Evolutionary conservation across 2,329 filamentous ascomycete genomes (phyloP).

Genomic region (Sphaerulina musiva): DNA sequence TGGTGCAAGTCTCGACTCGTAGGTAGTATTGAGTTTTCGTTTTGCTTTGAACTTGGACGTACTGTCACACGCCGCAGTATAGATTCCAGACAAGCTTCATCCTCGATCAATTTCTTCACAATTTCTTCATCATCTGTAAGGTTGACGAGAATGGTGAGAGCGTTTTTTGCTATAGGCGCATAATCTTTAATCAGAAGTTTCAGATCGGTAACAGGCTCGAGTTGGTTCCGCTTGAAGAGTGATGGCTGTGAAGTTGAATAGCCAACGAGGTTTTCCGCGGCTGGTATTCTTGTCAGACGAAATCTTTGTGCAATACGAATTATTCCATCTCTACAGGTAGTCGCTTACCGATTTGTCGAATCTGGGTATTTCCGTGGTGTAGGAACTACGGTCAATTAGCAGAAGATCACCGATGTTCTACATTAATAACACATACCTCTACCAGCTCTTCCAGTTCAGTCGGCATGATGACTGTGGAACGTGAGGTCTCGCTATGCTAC

Average conservation of each 20-base stretch:
- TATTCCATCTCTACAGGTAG: background rate
- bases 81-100: slow-evolving; percentile 73
- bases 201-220: slow-evolving; percentile 76
- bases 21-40: background rate
- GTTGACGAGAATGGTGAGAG: slow-evolving; percentile 83
- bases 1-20: background rate
- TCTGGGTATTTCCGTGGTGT: slow-evolving; percentile 63
- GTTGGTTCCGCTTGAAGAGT: slow-evolving; percentile 75
- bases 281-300: slow-evolving; percentile 39
- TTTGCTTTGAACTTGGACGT: slow-evolving; percentile 41
- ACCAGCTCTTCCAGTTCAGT: slow-evolving; percentile 46
- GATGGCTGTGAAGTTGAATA: slow-evolving; percentile 69
- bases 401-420: background rate
- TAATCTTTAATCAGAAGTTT: slow-evolving; percentile 84
- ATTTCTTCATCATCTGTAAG: slow-evolving; percentile 71
- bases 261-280: slow-evolving; percentile 78
- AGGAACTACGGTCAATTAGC: slow-evolving; percentile 18
- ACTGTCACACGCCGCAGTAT: slow-evolving; percentile 68
- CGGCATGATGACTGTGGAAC: slow-evolving; percentile 35
- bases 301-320: background rate
- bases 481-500: background rate
- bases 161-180: slow-evolving; percentile 88
- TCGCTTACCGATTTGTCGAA: slow-evolving; percentile 65
- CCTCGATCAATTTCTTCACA: slow-evolving; percentile 63
- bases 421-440: background rate